Evolutionary conservation across 768 basidiomycete genomes (phyloP).

Genomic region (Tylopilus intermedius): DNA sequence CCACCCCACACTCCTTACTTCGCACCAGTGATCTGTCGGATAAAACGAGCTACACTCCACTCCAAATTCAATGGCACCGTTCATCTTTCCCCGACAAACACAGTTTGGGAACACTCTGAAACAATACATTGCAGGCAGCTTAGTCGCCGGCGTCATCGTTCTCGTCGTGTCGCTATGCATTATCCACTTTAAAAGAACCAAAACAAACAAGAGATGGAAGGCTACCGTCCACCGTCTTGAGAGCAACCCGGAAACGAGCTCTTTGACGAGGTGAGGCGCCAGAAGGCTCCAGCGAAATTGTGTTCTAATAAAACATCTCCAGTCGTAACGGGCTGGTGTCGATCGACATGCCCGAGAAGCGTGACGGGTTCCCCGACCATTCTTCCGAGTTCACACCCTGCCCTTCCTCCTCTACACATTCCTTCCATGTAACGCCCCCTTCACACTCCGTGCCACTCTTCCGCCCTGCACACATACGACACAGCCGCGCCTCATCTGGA

Average conservation of each 20-base stretch:
- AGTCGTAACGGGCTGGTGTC: conserved; percentile 39
- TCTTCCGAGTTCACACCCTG: conserved; percentile 37
- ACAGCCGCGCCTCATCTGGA: conserved; percentile 31
- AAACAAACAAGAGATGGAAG: conserved; percentile 31
- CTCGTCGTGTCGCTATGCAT: conserved; percentile 29
- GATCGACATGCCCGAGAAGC: conserved; percentile 52
- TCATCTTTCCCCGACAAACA: conserved; percentile 8
- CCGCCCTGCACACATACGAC: conserved; percentile 23
- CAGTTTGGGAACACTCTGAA: not conserved
- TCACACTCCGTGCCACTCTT: conserved; percentile 15
- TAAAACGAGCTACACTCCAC: not conserved
- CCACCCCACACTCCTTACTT: conserved; percentile 8
- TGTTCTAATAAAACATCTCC: conserved; percentile 24
- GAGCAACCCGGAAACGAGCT: conserved; percentile 3
- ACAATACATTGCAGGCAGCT: conserved; percentile 48
- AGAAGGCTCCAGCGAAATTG: not conserved
- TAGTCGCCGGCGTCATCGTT: conserved; percentile 14
- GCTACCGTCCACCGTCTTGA: conserved; percentile 37
- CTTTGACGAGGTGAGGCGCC: conserved; percentile 12
- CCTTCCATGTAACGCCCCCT: conserved; percentile 10
- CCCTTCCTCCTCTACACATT: conserved; percentile 36
- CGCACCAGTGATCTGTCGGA: not conserved
- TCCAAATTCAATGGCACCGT: conserved; percentile 18
- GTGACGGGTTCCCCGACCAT: conserved; percentile 41
- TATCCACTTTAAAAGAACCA: conserved; percentile 41